Conservation (phyloP, 1,284 basidiomycete species). For the Phlebopus sp. region DNA sequence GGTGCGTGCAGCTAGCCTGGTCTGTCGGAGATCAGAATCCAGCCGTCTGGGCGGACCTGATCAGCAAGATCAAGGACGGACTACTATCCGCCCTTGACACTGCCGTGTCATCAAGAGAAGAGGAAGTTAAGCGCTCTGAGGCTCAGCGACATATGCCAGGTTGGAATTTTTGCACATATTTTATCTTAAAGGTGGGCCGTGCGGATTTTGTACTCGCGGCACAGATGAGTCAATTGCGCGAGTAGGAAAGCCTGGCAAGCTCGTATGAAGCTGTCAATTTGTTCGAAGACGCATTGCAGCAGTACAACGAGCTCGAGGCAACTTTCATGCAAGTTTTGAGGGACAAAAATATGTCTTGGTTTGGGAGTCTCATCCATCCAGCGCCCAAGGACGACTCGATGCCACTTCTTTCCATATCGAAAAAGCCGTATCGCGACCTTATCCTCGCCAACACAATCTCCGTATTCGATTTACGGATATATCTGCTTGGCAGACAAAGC, state of each 20-base stretch:
- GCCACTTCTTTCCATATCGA: constrained; percentile 74
- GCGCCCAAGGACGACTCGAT: constrained; percentile 75
- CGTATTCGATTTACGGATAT: constrained; percentile 92
- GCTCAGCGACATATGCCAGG: constrained; percentile 84
- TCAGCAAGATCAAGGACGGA: constrained; percentile 88
- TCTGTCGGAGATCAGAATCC: constrained; percentile 69
- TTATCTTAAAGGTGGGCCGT: constrained; percentile 78
- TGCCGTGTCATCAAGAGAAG: constrained; percentile 76
- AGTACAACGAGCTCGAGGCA: constrained; percentile 90
- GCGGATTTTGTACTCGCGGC: background rate
- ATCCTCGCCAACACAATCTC: constrained; percentile 91
- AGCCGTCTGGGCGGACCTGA: constrained; percentile 84
- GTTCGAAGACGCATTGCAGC: constrained; percentile 83
- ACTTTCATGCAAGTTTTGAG: constrained; percentile 77
- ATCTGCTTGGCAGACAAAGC: constrained; percentile 87
- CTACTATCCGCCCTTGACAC: constrained; percentile 80
- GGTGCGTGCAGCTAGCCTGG: constrained; percentile 81
- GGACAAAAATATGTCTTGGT: constrained; percentile 89
- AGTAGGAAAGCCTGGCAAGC: constrained; percentile 87
- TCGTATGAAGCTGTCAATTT: constrained; percentile 92
- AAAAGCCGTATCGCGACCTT: constrained; percentile 87
- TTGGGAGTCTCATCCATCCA: constrained; percentile 76
- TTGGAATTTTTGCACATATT: constrained; percentile 98
- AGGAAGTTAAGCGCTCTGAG: constrained; percentile 86
- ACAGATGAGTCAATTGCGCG: constrained; percentile 1